Evolutionary conservation across 179 eudicot genomes (phyloP), one percentile per base, ranked within the genome.

Genomic region (Silene vulgaris): DNA sequence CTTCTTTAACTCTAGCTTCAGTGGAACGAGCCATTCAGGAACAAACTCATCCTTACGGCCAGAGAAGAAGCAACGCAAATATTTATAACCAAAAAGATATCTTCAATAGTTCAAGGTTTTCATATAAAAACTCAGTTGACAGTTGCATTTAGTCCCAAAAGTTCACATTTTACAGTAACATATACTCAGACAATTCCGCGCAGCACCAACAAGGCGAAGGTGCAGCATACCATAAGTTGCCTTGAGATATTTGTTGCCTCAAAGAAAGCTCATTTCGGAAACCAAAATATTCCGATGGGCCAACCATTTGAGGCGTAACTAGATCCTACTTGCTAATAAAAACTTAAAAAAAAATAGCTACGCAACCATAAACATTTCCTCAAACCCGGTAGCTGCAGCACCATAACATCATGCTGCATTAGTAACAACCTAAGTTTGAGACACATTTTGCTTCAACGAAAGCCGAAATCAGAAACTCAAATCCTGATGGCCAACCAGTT

Each of bases 21-120:
- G 50, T 9, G 74, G 85, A 81, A 85, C 86, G 84, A 83, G 84
- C 81, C 87, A 77, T 37, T 64, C 74, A 81, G 83, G 81, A 81
- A 85, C 74, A 0, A 43, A 54, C 4, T 12, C 35, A 76, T 76
- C 82, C 88, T 43, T 40, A 64, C 20, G 78, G 81, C 83, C 88
- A 85, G 81, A 81, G 86, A 85, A 83, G 86, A 85, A 85, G 88
- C 88, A 71, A 70, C 13, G 43, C 23, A 35, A 5, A 35, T 0
- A 5, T 6, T 14, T 16, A 66, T 12, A 32, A 66, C 17, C n/a
- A 16, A n/a, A 64, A 26, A 11, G 40, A 26, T 3, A 11, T 3
- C 1, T 28, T 30, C 4, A 30, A 30, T 30, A 30, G 32, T 30
- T 30, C 32, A 30, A 30, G 32, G 32, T 30, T 30, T 30, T 30